Base-by-base conservation (phyloP, 1,139 yeast genomes). In the Komagataea norvegica region DNA sequence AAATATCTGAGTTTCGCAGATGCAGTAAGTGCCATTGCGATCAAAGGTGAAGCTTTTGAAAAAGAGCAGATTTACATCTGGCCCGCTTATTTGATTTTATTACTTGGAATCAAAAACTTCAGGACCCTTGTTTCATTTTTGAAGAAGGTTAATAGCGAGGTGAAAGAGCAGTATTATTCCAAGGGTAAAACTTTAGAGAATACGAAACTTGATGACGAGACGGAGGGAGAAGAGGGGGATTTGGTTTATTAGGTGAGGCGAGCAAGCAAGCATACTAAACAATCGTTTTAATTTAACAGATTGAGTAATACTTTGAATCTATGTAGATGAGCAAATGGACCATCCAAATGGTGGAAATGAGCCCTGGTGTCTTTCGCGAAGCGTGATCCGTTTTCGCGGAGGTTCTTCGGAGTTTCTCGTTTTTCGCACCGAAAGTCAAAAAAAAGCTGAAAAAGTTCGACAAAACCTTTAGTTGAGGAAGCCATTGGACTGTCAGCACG, bases 141-240 rank as follows among this genome's bases (percentile, higher is more conserved):
- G 31, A 37, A 30, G 4, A 47, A 49, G 21, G 52, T 70, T 30
- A 67, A 64, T 36, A 67, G 64, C 16, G 69, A 70, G 45, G 78
- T 79, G 22, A 78, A 74, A 51, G 76, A 75, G 42, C 79, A 77
- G 47, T 68, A 69, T 44, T 81, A 77, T 48, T 77, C 77, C 9
- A 70, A 70, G 42, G 85, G 84, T 1, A 72, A 78, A 50, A 73
- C 80, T 2, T 65, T 81, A 38, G 76, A 77, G 43, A 81, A 79
- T 52, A 62, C 70, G 26, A 70, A 68, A 18, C 54, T 51, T 5
- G 53, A 50, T 17, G 49, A 44, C n/a, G 38, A 27, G 16, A 19
- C 10, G n/a, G 16, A 19, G 6, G 25, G 18, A 26, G 27, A 21
- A 21, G n/a, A n/a, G n/a, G n/a, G n/a, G n/a, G n/a, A n/a, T n/a